Evolutionary conservation across 1,284 basidiomycete species (phyloP).

Genomic region (Rhodotorula mucilaginosa): DNA sequence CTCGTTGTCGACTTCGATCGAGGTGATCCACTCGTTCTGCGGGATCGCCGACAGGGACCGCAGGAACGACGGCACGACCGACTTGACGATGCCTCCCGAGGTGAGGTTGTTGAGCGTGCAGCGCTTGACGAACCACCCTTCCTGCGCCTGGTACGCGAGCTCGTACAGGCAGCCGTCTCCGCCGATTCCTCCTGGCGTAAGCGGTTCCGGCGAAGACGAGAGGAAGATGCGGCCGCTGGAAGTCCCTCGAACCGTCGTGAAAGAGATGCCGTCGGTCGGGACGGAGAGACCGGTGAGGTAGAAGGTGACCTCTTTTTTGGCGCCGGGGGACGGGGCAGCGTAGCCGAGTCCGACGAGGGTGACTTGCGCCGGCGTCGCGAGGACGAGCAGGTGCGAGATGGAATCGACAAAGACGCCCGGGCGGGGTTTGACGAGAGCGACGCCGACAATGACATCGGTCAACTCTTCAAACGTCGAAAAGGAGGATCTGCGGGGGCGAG

Average conservation of each 20-base stretch:
- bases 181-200: constrained; percentile 52
- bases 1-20: constrained; percentile 63
- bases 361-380: constrained; percentile 80
- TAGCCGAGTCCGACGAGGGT: constrained; percentile 79
- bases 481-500: constrained; percentile 60
- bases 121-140: constrained; percentile 86
- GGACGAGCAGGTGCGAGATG: constrained; percentile 82
- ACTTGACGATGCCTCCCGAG: constrained; percentile 33
- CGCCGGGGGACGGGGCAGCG: constrained; percentile 52
- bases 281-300: constrained; percentile 86
- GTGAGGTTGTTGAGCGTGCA: constrained; percentile 65
- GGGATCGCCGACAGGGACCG: constrained; percentile 55
- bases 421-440: constrained; percentile 73
- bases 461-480: constrained; percentile 87
- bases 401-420: constrained; percentile 83
- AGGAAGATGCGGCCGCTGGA: constrained; percentile 85
- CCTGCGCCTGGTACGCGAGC: constrained; percentile 83
- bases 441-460: constrained; percentile 65
- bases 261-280: constrained; percentile 65
- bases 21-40: constrained; percentile 57
- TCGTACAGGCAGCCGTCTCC: constrained; percentile 88
- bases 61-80: constrained; percentile 47
- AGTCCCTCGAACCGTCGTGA: constrained; percentile 78
- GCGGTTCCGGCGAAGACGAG: constrained; percentile 49
- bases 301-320: constrained; percentile 70